These are phyloP conservation scores for Fusarium ambrosium DNA, from an alignment of 2,329 filamentous ascomycete species.

Conservation along the genomic window DNA sequence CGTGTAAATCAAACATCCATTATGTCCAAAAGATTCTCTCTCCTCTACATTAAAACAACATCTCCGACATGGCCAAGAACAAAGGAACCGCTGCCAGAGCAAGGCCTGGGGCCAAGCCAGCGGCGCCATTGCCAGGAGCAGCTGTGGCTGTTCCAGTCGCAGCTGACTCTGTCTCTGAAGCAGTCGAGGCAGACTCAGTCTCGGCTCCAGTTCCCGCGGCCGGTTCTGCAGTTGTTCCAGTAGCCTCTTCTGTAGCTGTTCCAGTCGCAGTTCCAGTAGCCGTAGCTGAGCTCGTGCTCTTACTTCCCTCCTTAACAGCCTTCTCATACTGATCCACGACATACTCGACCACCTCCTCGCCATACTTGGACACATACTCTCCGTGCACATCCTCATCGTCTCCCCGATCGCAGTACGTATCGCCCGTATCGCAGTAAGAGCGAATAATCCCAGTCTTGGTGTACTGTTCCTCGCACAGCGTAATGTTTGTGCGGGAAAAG, in stretches of 20 bases:
- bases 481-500: constrained; percentile 53
- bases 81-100: constrained; percentile 15
- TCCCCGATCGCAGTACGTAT: constrained; percentile 57
- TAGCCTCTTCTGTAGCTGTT: neutral
- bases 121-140: constrained; percentile 26
- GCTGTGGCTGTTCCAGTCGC: constrained; percentile 7
- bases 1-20: neutral
- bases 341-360: constrained; percentile 52
- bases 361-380: constrained; percentile 54
- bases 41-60: neutral
- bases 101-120: constrained; percentile 23
- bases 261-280: constrained; percentile 1
- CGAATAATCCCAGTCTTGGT: constrained; percentile 48
- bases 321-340: constrained; percentile 52
- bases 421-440: constrained; percentile 59
- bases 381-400: constrained; percentile 49
- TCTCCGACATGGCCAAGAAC: constrained; percentile 9
- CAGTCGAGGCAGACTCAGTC: constrained; percentile 12
- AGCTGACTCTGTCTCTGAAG: neutral
- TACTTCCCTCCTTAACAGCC: constrained; percentile 14
- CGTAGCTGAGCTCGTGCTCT: constrained; percentile 13
- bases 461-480: constrained; percentile 53
- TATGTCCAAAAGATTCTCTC: neutral
- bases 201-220: neutral
- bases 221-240: neutral